Evolutionary conservation across 768 basidiomycete genomes (phyloP).

Genomic region (Serendipita vermifera): DNA sequence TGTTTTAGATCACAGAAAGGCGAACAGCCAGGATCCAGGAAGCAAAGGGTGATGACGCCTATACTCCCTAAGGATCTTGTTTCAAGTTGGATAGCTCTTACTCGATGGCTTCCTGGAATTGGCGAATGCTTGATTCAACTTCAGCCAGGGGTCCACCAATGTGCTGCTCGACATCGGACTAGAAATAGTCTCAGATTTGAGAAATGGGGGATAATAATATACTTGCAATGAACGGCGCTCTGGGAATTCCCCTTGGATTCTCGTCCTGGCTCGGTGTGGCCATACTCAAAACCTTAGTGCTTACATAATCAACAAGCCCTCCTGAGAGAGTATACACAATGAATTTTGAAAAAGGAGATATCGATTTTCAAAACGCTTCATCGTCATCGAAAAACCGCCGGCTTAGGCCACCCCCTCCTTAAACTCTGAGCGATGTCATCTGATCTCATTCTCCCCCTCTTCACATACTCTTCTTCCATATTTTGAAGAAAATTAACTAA

Average conservation of each 20-base stretch:
- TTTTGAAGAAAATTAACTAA: background rate
- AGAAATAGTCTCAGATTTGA: background rate
- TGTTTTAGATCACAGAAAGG: slow-evolving; percentile 20
- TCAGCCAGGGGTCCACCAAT: slow-evolving; percentile 66
- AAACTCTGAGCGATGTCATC: slow-evolving; percentile 7
- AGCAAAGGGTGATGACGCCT: slow-evolving; percentile 11
- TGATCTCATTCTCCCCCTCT: background rate
- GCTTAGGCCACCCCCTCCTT: too few relatives aligned
- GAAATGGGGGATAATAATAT: background rate
- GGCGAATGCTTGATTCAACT: slow-evolving; percentile 62
- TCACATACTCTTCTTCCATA: background rate
- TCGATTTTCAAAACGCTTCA: too few relatives aligned
- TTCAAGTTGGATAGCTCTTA: slow-evolving; percentile 32
- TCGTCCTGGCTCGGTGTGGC: slow-evolving; percentile 28
- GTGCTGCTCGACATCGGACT: slow-evolving; percentile 83
- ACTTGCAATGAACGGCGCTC: slow-evolving; percentile 86
- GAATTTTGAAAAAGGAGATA: too few relatives aligned
- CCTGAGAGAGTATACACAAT: too few relatives aligned
- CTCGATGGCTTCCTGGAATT: slow-evolving; percentile 89
- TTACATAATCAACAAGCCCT: too few relatives aligned
- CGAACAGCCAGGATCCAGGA: slow-evolving; percentile 14
- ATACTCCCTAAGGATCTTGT: background rate
- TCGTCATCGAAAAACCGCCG: too few relatives aligned
- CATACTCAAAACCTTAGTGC: too few relatives aligned
- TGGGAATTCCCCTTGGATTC: slow-evolving; percentile 88